These are phyloP conservation scores for Pichia cactophila DNA, from an alignment of 1,139 yeast genomes.

Conservation along the genomic window DNA sequence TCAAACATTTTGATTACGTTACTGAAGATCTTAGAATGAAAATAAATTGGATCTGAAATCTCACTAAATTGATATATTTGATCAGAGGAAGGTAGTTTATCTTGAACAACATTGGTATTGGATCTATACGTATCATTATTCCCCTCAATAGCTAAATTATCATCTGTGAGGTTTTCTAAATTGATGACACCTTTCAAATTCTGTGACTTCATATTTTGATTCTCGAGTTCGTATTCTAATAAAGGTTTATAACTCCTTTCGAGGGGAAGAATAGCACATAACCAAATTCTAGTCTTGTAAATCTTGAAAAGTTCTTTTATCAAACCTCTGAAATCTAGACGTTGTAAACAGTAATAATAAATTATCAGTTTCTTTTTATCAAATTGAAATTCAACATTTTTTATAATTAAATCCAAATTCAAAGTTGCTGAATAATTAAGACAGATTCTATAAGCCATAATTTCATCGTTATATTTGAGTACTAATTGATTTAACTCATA, in stretches of 20 bases:
- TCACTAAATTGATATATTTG: conserved; percentile 21
- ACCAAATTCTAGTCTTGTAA: conserved; percentile 95
- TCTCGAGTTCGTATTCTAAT: conserved; percentile 26
- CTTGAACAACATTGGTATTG: conserved; percentile 23
- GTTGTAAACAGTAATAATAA: conserved; percentile 73
- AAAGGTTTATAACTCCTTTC: conserved; percentile 27
- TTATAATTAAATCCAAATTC: conserved; percentile 27
- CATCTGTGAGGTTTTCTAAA: conserved; percentile 8
- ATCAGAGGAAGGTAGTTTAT: conserved; percentile 24
- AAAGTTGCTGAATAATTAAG: conserved; percentile 41
- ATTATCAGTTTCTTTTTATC: conserved; percentile 91
- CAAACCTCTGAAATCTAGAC: conserved; percentile 86
- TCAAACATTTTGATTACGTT: conserved; percentile 28
- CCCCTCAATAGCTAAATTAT: not conserved
- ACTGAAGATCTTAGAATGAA: conserved; percentile 28
- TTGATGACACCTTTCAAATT: not conserved
- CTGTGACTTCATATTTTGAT: conserved; percentile 12
- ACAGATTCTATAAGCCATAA: conserved; percentile 60
- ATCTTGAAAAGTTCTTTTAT: conserved; percentile 89
- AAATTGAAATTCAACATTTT: conserved; percentile 86
- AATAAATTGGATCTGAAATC: conserved; percentile 25
- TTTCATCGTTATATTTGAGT: conserved; percentile 63
- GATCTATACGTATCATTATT: conserved; percentile 18
- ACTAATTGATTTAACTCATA: conserved; percentile 55
- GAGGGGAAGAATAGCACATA: conserved; percentile 68